These are phyloP conservation scores for Purpureocillium takamizusanense DNA, from an alignment of 2,329 filamentous ascomycete species.

Conservation along the genomic window DNA sequence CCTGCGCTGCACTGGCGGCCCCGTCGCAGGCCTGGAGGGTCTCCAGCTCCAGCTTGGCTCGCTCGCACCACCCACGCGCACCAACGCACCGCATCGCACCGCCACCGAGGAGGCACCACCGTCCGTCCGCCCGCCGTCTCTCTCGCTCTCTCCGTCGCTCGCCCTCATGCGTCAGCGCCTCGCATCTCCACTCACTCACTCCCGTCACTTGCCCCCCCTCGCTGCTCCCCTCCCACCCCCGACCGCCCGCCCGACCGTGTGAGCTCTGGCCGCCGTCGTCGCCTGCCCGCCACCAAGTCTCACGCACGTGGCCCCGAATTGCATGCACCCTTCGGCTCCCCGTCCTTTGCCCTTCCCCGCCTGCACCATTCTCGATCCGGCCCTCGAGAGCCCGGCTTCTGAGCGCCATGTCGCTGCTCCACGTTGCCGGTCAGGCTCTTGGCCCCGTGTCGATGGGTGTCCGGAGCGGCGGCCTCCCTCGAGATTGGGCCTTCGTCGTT, in stretches of 20 bases:
- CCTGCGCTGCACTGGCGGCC: no score
- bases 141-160: background rate
- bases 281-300: background rate
- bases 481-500: background rate
- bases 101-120: background rate
- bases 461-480: no score
- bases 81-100: background rate
- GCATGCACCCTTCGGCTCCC: conserved; percentile 3
- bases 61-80: background rate
- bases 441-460: background rate
- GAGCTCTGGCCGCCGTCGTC: background rate
- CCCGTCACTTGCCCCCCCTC: background rate
- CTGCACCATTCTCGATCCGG: conserved; percentile 4
- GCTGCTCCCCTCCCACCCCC: conserved; percentile 2
- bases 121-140: background rate
- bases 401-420: background rate
- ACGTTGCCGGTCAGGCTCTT: background rate
- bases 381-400: background rate
- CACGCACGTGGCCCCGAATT: conserved; percentile 4
- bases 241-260: conserved; percentile 6
- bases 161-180: background rate
- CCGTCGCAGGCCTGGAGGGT: no score
- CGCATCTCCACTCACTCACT: conserved; percentile 4
- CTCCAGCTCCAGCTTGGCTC: no score
- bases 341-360: background rate